Evolutionary conservation across 2,329 filamentous ascomycete genomes (phyloP).

Genomic region (Tricladium varicosporioides): DNA sequence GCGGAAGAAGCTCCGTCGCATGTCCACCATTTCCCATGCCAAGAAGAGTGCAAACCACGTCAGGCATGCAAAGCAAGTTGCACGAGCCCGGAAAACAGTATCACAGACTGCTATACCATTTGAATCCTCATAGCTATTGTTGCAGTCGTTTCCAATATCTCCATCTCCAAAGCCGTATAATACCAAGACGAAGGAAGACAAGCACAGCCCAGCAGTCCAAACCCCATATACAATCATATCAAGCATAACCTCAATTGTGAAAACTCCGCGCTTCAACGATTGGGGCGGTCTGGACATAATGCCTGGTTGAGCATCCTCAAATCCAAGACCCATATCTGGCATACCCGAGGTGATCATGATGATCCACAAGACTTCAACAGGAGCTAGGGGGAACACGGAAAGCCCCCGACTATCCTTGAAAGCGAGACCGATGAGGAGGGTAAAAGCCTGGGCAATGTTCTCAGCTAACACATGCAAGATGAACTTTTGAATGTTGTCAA

Average conservation of each 20-base stretch:
- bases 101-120: constrained; percentile 45
- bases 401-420: constrained; percentile 71
- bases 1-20: constrained; percentile 71
- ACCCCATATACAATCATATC: constrained; percentile 80
- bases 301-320: neutral
- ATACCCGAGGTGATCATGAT: constrained; percentile 84
- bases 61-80: constrained; percentile 70
- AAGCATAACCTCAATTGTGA: constrained; percentile 72
- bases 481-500: constrained; percentile 60
- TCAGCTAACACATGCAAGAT: constrained; percentile 61
- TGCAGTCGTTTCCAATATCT: constrained; percentile 58
- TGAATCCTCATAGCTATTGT: constrained; percentile 47
- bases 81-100: constrained; percentile 67
- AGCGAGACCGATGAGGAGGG: constrained; percentile 75
- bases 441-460: constrained; percentile 81
- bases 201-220: constrained; percentile 71
- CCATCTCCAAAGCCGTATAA: constrained; percentile 59
- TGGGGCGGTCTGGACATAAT: constrained; percentile 65
- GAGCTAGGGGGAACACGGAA: constrained; percentile 82
- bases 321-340: constrained; percentile 12
- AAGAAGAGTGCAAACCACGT: constrained; percentile 77
- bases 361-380: constrained; percentile 88
- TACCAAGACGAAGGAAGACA: constrained; percentile 61
- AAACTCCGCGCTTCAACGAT: constrained; percentile 64
- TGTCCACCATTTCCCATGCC: constrained; percentile 75